Conservation (phyloP, 129 eudicot species). For the Daucus carota region DH1_v3.0 NC_030388.2:30909501-30910000, state of each 20-base stretch:
- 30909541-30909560: too few species aligned
- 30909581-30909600: too few species aligned
- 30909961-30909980: neutral
- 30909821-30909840: neutral
- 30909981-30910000: neutral
- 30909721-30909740: neutral
- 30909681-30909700: neutral
- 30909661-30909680: neutral
- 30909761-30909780: neutral
- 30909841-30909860: neutral
- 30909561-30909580: too few species aligned
- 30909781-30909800: conserved; percentile 1
- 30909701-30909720: neutral
- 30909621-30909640: too few species aligned
- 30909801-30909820: neutral
- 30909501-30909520: too few species aligned
- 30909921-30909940: neutral
- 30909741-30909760: neutral
- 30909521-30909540: too few species aligned
- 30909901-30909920: neutral
- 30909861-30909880: neutral
- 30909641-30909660: neutral
- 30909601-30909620: too few species aligned
- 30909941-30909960: neutral
- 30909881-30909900: too few species aligned